These are phyloP conservation scores for Lachancea cidri DNA, from an alignment of 805 yeast species.

Conservation along the genomic window DNA sequence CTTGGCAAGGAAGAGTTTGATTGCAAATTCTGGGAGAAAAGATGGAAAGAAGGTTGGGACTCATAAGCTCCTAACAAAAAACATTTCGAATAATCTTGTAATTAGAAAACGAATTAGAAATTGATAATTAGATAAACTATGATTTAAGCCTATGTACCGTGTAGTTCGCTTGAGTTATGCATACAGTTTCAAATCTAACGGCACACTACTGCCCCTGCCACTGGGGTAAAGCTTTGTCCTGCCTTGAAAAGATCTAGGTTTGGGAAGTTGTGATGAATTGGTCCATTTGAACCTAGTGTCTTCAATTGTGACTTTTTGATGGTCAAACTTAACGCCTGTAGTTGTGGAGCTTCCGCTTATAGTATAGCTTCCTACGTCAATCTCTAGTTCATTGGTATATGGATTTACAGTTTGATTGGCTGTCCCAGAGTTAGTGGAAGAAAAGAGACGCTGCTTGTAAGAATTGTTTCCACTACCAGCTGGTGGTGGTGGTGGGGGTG, in stretches of 20 bases:
- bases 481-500: constrained; percentile 20
- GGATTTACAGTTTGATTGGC: constrained; percentile 15
- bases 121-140: too few relatives aligned
- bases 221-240: constrained; percentile 82
- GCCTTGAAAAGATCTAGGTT: constrained; percentile 76
- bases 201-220: constrained; percentile 91
- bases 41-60: constrained; percentile 97
- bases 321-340: constrained; percentile 25
- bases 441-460: constrained; percentile 28
- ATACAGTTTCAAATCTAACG: constrained; percentile 53
- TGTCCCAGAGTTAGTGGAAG: constrained; percentile 27
- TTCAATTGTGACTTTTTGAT: constrained; percentile 47
- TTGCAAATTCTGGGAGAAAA: constrained; percentile 82
- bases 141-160: too few relatives aligned
- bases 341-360: constrained; percentile 26
- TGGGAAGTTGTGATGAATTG: constrained; percentile 68
- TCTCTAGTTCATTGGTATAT: constrained; percentile 22
- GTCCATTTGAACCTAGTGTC: constrained; percentile 66
- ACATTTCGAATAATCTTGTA: too few relatives aligned
- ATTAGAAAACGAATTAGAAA: too few relatives aligned
- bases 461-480: constrained; percentile 9
- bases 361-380: constrained; percentile 21
- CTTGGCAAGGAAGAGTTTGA: constrained; percentile 83
- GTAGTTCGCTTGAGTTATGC: too few relatives aligned
- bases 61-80: too few relatives aligned